Conservation (phyloP, 2,329 filamentous ascomycete species). For the Akanthomyces muscarius region DNA sequence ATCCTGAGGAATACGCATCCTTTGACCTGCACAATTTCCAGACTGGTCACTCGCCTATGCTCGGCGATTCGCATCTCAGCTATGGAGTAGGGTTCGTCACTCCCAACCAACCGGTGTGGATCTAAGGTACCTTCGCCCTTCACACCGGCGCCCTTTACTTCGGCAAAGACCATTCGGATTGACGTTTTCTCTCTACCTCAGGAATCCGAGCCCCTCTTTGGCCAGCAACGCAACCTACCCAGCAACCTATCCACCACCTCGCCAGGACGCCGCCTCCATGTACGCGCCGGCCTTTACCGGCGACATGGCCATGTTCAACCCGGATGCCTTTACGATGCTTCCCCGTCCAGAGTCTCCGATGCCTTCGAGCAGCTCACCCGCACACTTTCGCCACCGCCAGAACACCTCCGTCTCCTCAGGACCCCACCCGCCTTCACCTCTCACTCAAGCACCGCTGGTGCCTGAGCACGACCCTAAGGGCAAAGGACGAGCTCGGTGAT, state of each 20-base stretch:
- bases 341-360: constrained; percentile 44
- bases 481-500: constrained; percentile 33
- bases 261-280: constrained; percentile 35
- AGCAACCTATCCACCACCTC: constrained; percentile 41
- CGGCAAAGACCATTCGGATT: constrained; percentile 46
- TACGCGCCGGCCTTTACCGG: constrained; percentile 35
- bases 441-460: constrained; percentile 31
- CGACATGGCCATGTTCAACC: constrained; percentile 35
- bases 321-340: constrained; percentile 41
- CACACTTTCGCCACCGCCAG: constrained; percentile 33
- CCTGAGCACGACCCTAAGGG: constrained; percentile 31
- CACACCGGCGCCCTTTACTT: constrained; percentile 37
- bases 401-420: constrained; percentile 33
- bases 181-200: constrained; percentile 45
- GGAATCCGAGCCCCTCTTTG: constrained; percentile 33
- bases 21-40: constrained; percentile 45
- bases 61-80: constrained; percentile 41
- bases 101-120: constrained; percentile 60
- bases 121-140: constrained; percentile 41
- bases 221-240: constrained; percentile 43
- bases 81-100: constrained; percentile 56
- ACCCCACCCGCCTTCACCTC: constrained; percentile 34
- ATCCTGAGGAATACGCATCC: constrained; percentile 52
- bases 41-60: constrained; percentile 43
- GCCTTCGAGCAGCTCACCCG: constrained; percentile 29